Percentiles rank a stretch among this genome's conserved stretches.
These are phyloP conservation scores for Rhizopogon vesiculosus DNA, from an alignment of 768 basidiomycete genomes.

Conservation along the genomic window DNA sequence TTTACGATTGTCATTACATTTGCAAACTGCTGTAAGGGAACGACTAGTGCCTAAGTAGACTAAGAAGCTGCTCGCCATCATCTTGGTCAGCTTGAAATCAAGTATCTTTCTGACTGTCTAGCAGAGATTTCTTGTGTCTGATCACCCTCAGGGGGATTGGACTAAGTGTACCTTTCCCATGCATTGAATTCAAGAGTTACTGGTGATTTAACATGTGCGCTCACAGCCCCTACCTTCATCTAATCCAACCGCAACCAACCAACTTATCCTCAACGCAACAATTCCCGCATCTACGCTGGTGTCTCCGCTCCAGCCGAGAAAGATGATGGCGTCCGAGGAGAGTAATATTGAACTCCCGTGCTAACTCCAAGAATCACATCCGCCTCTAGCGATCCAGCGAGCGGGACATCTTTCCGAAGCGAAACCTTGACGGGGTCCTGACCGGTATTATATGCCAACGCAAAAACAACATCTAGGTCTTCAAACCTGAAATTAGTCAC, in stretches of 20 bases:
- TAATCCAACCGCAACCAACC: background rate
- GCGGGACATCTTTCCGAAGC: slow-evolving; percentile 27
- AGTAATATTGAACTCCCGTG: background rate
- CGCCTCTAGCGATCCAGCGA: slow-evolving; percentile 29
- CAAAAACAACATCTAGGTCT: slow-evolving; percentile 33
- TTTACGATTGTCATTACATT: too few relatives aligned
- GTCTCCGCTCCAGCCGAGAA: background rate
- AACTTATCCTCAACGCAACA: background rate
- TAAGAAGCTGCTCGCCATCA: too few relatives aligned
- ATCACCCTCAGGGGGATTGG: too few relatives aligned
- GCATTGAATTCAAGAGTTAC: background rate
- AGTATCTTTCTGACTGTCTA: too few relatives aligned
- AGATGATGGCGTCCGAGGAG: background rate
- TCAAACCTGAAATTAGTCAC: background rate
- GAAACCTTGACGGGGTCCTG: slow-evolving; percentile 30
- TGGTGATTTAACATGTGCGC: background rate
- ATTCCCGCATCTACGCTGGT: background rate
- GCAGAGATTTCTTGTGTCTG: too few relatives aligned
- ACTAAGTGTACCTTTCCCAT: background rate
- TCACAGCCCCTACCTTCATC: background rate
- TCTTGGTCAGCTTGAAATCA: too few relatives aligned
- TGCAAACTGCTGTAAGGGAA: too few relatives aligned
- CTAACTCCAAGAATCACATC: slow-evolving; percentile 28
- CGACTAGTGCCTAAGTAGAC: too few relatives aligned
- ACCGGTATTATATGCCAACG: slow-evolving; percentile 27